Percentiles rank a stretch among this genome's conserved stretches.
Evolutionary conservation across 768 basidiomycete genomes (phyloP).

Genomic region (Podaxis sp.): DNA sequence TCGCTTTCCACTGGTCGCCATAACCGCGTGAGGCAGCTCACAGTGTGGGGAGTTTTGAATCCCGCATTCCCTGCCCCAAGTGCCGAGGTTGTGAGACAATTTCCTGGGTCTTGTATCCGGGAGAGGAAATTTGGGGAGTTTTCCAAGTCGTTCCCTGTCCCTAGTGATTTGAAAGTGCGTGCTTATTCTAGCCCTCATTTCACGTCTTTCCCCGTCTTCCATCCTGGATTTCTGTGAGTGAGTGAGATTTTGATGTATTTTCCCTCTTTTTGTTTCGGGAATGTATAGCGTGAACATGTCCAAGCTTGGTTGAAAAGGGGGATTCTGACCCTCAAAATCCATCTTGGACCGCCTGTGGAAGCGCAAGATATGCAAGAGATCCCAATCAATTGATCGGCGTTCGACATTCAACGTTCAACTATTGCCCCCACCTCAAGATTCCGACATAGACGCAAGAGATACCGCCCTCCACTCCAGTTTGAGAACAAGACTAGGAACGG

Average conservation of each 20-base stretch:
- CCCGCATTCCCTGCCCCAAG: constrained; percentile 32
- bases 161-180: constrained; percentile 22
- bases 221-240: constrained; percentile 26
- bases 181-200: not conserved
- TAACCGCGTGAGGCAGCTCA: constrained; percentile 60
- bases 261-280: constrained; percentile 6
- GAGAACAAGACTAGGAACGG: not conserved
- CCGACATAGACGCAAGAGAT: constrained; percentile 3
- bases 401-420: not conserved
- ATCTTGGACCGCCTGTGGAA: constrained; percentile 13
- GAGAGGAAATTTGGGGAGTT: constrained; percentile 24
- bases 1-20: constrained; percentile 55
- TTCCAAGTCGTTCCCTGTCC: constrained; percentile 22
- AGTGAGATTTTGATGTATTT: constrained; percentile 42
- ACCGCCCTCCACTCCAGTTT: not conserved
- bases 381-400: constrained; percentile 1
- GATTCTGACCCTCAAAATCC: constrained; percentile 13
- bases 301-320: constrained; percentile 13
- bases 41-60: constrained; percentile 42
- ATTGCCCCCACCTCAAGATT: not conserved
- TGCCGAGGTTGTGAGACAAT: constrained; percentile 15
- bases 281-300: constrained; percentile 16
- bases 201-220: not conserved
- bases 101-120: constrained; percentile 12
- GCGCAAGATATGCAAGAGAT: constrained; percentile 15